phyloP scores from a whole-genome alignment of 2,329 filamentous ascomycete species.

The Cladosporium sp. region DNA sequence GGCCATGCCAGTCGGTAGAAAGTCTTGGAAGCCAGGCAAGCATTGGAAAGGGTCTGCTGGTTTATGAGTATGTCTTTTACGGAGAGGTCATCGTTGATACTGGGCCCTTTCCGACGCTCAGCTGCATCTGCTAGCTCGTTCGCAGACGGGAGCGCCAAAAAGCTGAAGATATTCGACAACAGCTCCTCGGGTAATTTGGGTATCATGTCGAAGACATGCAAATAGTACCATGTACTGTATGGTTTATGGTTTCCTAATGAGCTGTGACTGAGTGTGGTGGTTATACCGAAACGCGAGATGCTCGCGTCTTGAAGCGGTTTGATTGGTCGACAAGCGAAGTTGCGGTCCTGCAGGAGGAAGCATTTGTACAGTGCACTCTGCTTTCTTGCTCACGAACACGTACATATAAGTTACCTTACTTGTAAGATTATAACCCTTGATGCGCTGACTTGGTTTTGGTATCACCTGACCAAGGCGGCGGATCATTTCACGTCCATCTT shows the following conservation, averaged over 20 bases:
- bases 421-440: too few species aligned
- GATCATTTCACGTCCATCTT: too few species aligned
- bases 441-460: neutral
- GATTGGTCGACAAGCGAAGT: neutral
- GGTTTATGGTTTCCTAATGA: neutral
- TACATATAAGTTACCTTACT: too few species aligned
- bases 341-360: neutral
- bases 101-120: neutral
- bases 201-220: neutral
- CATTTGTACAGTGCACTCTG: neutral
- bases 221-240: neutral
- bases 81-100: neutral
- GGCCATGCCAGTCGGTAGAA: neutral
- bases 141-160: neutral
- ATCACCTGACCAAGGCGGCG: neutral
- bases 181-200: neutral
- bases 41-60: neutral
- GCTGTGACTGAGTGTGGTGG: neutral
- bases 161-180: neutral
- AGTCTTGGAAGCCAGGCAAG: neutral
- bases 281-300: neutral
- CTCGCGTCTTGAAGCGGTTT: neutral
- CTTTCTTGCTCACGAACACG: neutral
- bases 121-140: neutral
- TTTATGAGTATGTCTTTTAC: neutral